Evolutionary conservation across 192 early-diverging fungal species (phyloP).

Genomic region (Coemansia guatemalensis): DNA sequence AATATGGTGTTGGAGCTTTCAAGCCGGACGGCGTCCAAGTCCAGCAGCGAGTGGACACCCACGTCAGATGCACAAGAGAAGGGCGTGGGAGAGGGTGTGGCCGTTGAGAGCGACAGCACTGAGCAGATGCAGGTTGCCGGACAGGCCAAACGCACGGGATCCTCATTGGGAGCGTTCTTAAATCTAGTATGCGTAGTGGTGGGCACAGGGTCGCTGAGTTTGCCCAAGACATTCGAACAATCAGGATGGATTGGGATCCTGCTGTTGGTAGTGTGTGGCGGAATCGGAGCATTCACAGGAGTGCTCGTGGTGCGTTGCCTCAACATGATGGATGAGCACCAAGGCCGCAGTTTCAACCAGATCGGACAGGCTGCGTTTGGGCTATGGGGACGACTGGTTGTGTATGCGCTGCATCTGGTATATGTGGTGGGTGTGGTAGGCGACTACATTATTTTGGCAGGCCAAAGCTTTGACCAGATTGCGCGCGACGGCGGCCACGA

Average conservation of each 20-base stretch:
- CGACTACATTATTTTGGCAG: conserved; percentile 73
- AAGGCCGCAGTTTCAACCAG: conserved; percentile 59
- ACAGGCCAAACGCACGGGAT: conserved; percentile 47
- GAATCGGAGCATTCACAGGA: conserved; percentile 74
- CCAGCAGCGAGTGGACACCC: conserved; percentile 11
- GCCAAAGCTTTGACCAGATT: conserved; percentile 63
- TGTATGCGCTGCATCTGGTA: conserved; percentile 64
- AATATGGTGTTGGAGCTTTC: conserved; percentile 2
- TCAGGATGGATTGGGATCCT: conserved; percentile 75
- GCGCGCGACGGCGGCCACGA: conserved; percentile 39
- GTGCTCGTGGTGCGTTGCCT: conserved; percentile 65
- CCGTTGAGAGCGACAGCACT: conserved; percentile 3
- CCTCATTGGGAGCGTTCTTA: conserved; percentile 56
- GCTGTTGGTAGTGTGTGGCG: conserved; percentile 62
- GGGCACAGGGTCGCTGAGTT: conserved; percentile 73
- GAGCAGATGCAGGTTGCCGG: conserved; percentile 8
- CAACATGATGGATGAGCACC: conserved; percentile 59
- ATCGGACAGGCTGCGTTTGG: conserved; percentile 74
- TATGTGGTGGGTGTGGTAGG: conserved; percentile 66
- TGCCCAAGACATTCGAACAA: conserved; percentile 69
- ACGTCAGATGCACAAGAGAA: conserved; percentile 5
- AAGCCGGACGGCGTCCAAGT: conserved; percentile 1
- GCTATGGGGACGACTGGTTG: conserved; percentile 52
- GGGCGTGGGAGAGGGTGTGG: neutral
- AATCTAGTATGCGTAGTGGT: conserved; percentile 70